These are phyloP conservation scores for Aspergillus biplanus DNA, from an alignment of 495 filamentous ascomycete species.

Conservation along the genomic window DNA sequence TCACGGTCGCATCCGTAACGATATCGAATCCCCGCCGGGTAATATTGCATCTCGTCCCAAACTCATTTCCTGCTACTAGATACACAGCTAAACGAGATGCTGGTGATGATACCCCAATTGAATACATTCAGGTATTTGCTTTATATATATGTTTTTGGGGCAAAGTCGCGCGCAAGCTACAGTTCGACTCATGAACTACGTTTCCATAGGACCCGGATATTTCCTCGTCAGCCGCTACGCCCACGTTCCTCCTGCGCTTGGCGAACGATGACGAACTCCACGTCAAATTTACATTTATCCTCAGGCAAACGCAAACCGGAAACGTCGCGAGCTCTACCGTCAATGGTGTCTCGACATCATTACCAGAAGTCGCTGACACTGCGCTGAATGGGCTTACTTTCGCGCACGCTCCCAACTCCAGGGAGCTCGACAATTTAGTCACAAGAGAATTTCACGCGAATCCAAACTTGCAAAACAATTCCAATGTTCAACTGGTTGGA, in stretches of 20 bases:
- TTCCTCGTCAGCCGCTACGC: constrained; percentile 53
- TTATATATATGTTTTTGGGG: background rate
- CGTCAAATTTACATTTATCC: constrained; percentile 89
- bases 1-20: constrained; percentile 79
- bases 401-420: constrained; percentile 80
- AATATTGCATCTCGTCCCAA: constrained; percentile 79
- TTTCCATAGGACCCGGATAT: constrained; percentile 77
- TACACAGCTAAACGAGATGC: constrained; percentile 74
- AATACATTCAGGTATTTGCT: constrained; percentile 81
- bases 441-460: constrained; percentile 96
- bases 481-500: constrained; percentile 90
- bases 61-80: constrained; percentile 84
- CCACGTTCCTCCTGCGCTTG: constrained; percentile 83
- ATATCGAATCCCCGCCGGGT: constrained; percentile 78
- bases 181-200: constrained; percentile 8
- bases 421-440: constrained; percentile 90
- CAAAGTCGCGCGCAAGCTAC: background rate
- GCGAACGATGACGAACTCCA: constrained; percentile 86
- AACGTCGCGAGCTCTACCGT: constrained; percentile 47
- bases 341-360: constrained; percentile 53
- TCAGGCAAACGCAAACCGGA: constrained; percentile 66
- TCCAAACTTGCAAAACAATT: constrained; percentile 95
- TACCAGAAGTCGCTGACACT: constrained; percentile 64
- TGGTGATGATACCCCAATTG: constrained; percentile 75
- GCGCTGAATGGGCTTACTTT: constrained; percentile 88